These are phyloP conservation scores for Cercospora berteroae DNA, from an alignment of 2,329 filamentous ascomycete genomes.

Conservation along the genomic window DNA sequence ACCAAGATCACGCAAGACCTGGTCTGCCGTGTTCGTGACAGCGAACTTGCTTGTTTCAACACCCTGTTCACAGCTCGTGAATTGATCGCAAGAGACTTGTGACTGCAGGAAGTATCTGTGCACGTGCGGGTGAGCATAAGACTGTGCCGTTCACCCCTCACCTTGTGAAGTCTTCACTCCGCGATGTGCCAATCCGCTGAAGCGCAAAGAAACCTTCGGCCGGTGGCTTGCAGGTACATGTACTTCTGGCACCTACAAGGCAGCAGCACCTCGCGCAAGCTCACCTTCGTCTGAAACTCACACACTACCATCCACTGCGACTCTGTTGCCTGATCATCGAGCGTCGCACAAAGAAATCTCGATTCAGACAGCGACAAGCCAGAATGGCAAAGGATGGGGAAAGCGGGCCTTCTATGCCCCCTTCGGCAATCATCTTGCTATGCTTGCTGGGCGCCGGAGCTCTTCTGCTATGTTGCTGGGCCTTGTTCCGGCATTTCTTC, in stretches of 20 bases:
- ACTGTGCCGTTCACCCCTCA: slow-evolving; percentile 3
- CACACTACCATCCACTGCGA: background rate
- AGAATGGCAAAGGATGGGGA: background rate
- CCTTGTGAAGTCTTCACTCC: background rate
- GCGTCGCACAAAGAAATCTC: background rate
- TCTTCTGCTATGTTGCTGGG: slow-evolving; percentile 22
- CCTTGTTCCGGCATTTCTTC: slow-evolving; percentile 24
- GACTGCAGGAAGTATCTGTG: background rate
- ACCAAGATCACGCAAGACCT: background rate
- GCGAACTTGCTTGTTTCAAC: background rate
- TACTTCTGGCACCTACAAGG: slow-evolving; percentile 3
- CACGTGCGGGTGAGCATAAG: slow-evolving; percentile 1
- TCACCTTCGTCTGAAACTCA: background rate
- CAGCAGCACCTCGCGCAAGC: background rate
- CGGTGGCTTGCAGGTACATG: slow-evolving; percentile 7
- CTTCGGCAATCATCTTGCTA: slow-evolving; percentile 27
- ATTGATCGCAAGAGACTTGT: background rate
- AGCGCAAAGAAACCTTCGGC: background rate
- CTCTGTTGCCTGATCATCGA: background rate
- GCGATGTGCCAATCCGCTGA: background rate
- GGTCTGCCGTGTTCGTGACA: background rate
- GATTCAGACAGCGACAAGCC: background rate
- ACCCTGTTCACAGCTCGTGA: background rate
- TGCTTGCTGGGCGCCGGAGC: slow-evolving; percentile 26
- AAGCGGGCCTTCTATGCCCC: slow-evolving; percentile 17